These are phyloP conservation scores for Aspergillus intermedius DNA, from an alignment of 2,329 filamentous ascomycete genomes.

Conservation along the genomic window DNA sequence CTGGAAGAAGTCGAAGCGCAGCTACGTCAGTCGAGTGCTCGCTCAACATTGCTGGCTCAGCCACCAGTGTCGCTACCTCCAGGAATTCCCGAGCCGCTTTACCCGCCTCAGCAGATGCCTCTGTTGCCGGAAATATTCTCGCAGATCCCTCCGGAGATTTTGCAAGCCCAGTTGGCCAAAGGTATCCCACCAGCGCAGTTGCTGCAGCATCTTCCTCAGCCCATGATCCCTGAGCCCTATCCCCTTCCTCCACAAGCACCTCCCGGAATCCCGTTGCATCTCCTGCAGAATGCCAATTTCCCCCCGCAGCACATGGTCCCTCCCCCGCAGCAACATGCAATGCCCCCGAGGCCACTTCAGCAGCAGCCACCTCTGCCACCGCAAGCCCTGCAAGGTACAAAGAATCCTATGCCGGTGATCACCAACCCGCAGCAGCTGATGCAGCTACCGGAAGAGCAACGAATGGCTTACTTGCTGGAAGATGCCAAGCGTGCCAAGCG, in stretches of 20 bases:
- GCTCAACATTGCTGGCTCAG: constrained; percentile 15
- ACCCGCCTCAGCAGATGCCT: constrained; percentile 25
- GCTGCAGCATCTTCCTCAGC: constrained; percentile 25
- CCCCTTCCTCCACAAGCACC: constrained; percentile 41
- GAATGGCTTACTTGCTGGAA: constrained; percentile 74
- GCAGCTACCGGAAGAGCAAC: constrained; percentile 75
- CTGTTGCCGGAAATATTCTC: constrained; percentile 25
- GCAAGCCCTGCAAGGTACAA: constrained; percentile 29
- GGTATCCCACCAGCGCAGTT: constrained; percentile 31
- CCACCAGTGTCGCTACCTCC: constrained; percentile 24
- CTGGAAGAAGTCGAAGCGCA: constrained; percentile 94
- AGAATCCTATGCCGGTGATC: constrained; percentile 47
- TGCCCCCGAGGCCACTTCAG: constrained; percentile 30
- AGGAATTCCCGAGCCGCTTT: constrained; percentile 23
- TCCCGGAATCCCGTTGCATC: constrained; percentile 59
- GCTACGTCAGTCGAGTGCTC: constrained; percentile 63
- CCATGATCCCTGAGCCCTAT: constrained; percentile 37
- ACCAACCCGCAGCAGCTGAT: constrained; percentile 67
- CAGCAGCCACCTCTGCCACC: constrained; percentile 26
- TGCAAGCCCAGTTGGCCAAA: constrained; percentile 38
- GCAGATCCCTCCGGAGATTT: constrained; percentile 40
- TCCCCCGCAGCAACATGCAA: constrained; percentile 30
- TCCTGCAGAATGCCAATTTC: constrained; percentile 72
- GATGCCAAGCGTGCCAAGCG: constrained; percentile 93
- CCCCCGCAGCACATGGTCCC: constrained; percentile 41